These are phyloP conservation scores for Saussurea involucrata DNA, from an alignment of 129 eudicot genomes.

Conservation along the genomic window DNA sequence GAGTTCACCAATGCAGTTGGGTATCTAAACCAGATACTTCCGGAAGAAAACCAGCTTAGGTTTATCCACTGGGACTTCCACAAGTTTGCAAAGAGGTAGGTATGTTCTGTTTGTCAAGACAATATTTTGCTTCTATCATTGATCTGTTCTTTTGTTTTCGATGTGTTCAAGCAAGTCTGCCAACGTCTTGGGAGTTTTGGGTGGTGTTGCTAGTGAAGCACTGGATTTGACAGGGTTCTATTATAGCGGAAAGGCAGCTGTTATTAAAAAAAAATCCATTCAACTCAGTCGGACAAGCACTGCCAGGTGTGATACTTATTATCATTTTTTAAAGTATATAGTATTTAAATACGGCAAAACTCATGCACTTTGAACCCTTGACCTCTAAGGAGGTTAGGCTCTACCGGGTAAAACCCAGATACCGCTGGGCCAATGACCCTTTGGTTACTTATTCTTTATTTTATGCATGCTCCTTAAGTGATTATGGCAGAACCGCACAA, in stretches of 20 bases:
- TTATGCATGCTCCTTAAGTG: background rate
- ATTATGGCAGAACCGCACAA: background rate
- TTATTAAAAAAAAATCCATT: conserved; percentile 50
- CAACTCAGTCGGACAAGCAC: conserved; percentile 81
- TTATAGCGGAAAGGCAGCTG: conserved; percentile 73
- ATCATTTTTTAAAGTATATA: background rate
- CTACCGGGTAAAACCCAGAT: background rate
- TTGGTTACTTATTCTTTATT: background rate
- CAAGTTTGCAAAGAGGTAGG: conserved; percentile 92
- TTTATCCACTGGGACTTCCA: conserved; percentile 99
- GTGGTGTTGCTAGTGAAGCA: conserved; percentile 92
- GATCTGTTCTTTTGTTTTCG: conserved; percentile 27
- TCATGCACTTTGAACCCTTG: background rate
- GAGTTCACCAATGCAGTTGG: conserved; percentile 95
- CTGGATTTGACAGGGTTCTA: conserved; percentile 91
- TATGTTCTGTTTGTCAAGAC: conserved; percentile 8
- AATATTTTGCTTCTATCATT: background rate
- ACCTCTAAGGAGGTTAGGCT: background rate
- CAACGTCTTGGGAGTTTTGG: conserved; percentile 92
- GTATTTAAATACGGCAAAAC: background rate
- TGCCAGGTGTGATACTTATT: conserved; percentile 44
- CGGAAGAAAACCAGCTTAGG: conserved; percentile 76
- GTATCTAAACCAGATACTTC: conserved; percentile 79
- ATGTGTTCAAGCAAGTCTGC: conserved; percentile 76
- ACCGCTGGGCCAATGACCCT: background rate